Evolutionary conservation across 78 protist genomes (phyloP), one percentile per base, ranked within the genome.

Genomic region (Dictyostelium brefeldianum): DNA sequence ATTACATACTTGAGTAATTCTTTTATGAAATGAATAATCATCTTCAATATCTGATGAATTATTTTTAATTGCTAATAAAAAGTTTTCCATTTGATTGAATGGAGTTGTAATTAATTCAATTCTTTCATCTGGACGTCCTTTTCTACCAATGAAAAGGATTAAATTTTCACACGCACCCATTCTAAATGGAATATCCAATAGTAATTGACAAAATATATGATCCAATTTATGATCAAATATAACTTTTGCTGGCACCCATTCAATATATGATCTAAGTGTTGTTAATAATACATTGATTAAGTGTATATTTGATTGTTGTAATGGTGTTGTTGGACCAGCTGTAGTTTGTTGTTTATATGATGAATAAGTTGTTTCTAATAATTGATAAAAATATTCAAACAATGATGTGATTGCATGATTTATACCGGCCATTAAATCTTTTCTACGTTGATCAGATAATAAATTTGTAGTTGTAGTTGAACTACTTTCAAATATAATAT

Each of bases 391-490:
- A 17, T 31, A 87, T 12, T 56, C 71, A 22, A 87, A 87, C 2
- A 87, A 20, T 54, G 93, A 87, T 25, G 75, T 5, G 11, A 87
- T 70, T 5, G 93, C 93, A 1, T 29, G 67, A 25, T 87, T 87
- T 57, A 87, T 87, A 20, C 93, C 93, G 5, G 78, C 50, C 93
- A 87, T 87, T 46, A 87, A 36, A 77, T 87, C 93, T 18, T 87
- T 87, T 78, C 81, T 87, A n/a, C 93, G 22, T 57, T 87, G 93
- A 12, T 87, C 93, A 0, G 84, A 48, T 15, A 87, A 69, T 5
- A 46, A 51, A 11, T 78, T 57, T 0, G 78, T 29, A 2, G 89
- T 43, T 11, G 57, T 54, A 1, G 78, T 46, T 36, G 54, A 36
- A 12, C 62, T 50, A 46, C 25, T 22, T 10, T 85, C 92, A 75